phyloP scores from a whole-genome alignment of 345 rosid genomes.

The Sisymbrium altissimum region DNA sequence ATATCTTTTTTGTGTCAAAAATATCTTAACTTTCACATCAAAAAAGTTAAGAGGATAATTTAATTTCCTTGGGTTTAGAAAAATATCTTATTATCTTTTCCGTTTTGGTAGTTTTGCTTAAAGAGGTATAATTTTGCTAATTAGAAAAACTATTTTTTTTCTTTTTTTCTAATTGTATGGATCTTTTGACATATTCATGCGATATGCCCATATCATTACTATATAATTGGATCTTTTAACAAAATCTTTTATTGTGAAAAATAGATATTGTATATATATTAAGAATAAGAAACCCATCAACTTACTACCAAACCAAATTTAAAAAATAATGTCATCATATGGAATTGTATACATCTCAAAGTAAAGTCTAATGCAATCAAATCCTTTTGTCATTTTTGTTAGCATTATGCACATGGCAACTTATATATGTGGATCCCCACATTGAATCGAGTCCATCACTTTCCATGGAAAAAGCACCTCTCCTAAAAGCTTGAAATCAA shows the following conservation, averaged over 20 bases:
- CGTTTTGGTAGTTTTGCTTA: neutral
- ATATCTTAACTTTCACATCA: constrained; percentile 21
- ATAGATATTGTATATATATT: neutral
- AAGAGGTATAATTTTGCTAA: neutral
- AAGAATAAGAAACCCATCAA: neutral
- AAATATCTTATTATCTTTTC: neutral
- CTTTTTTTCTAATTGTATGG: neutral
- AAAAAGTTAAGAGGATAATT: neutral
- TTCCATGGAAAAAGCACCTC: constrained; percentile 22
- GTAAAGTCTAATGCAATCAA: constrained; percentile 17
- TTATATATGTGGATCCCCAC: constrained; percentile 34
- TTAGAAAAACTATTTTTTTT: neutral
- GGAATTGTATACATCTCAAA: constrained; percentile 3
- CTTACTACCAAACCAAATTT: neutral
- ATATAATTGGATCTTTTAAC: neutral
- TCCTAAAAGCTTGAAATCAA: constrained; percentile 22
- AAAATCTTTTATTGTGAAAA: neutral
- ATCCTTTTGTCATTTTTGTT: constrained; percentile 17
- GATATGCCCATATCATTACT: neutral
- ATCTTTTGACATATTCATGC: constrained; percentile 1
- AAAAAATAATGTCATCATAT: neutral
- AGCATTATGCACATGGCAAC: constrained; percentile 35
- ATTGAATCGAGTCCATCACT: constrained; percentile 32
- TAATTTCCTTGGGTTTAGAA: neutral
- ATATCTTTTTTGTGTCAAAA: no score